A percentile compares a stretch with the other conserved stretches of the same genome.
Conservation (phyloP, 805 yeast genomes). For the Zygotorulaspora danielsina region DNA sequence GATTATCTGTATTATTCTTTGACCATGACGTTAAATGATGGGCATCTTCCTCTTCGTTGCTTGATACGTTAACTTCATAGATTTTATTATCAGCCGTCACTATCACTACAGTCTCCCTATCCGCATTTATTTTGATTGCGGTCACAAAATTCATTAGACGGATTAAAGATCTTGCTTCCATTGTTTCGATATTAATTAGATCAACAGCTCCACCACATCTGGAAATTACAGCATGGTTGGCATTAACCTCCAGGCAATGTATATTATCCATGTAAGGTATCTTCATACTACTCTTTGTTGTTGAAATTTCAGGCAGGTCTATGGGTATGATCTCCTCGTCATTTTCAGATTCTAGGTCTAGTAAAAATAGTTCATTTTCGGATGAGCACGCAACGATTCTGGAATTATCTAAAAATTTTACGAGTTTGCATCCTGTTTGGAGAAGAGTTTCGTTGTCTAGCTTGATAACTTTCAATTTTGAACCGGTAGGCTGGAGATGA, state of each 20-base stretch:
- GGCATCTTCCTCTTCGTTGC: slow-evolving; percentile 13
- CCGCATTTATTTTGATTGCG: slow-evolving; percentile 51
- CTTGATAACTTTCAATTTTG: slow-evolving; percentile 48
- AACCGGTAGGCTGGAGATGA: slow-evolving; percentile 43
- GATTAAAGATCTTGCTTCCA: slow-evolving; percentile 43
- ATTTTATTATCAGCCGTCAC: slow-evolving; percentile 72
- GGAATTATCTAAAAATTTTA: slow-evolving; percentile 45
- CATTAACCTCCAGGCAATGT: slow-evolving; percentile 48
- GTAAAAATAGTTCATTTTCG: slow-evolving; percentile 54
- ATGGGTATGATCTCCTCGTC: slow-evolving; percentile 38
- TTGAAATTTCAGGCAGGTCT: slow-evolving; percentile 40
- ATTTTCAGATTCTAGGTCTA: slow-evolving; percentile 41
- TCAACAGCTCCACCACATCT: slow-evolving; percentile 67
- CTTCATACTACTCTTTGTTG: slow-evolving; percentile 30
- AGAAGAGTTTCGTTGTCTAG: slow-evolving; percentile 39
- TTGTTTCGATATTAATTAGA: slow-evolving; percentile 32
- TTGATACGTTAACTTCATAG: slow-evolving; percentile 52
- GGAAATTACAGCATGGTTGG: slow-evolving; percentile 52
- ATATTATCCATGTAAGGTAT: slow-evolving; percentile 49
- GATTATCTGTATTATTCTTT: slow-evolving; percentile 61
- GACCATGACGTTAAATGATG: slow-evolving; percentile 67
- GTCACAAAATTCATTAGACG: slow-evolving; percentile 58
- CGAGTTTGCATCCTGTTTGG: slow-evolving; percentile 53
- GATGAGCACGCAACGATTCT: slow-evolving; percentile 50
- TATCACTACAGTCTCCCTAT: slow-evolving; percentile 50